A percentile compares a stretch with the other conserved stretches of the same genome.
Evolutionary conservation across 2,329 filamentous ascomycete genomes (phyloP).

Genomic region (Fusarium mundagurra): DNA sequence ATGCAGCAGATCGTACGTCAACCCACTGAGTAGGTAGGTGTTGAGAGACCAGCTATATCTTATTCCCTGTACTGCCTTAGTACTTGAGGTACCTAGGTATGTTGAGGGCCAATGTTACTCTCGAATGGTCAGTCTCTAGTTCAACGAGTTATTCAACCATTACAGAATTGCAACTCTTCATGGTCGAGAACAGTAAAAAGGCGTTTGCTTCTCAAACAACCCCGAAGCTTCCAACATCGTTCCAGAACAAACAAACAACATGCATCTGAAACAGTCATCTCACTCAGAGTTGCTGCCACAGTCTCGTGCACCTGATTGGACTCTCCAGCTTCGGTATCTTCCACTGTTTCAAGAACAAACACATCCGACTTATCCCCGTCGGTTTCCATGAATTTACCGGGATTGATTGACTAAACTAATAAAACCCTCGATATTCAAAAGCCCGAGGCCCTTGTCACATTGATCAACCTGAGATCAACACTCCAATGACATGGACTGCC

Average conservation of each 20-base stretch:
- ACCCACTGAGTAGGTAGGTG: background rate
- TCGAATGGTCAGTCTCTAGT: background rate
- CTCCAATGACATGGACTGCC: background rate
- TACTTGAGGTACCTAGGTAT: background rate
- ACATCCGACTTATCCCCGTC: conserved; percentile 27
- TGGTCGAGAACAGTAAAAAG: background rate
- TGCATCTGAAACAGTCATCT: conserved; percentile 13
- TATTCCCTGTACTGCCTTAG: background rate
- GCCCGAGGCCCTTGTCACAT: background rate
- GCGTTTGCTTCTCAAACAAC: background rate
- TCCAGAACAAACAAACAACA: conserved; percentile 11
- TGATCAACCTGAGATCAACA: conserved; percentile 1
- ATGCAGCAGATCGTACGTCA: conserved; percentile 1
- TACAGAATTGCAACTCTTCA: background rate
- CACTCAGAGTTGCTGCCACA: conserved; percentile 10
- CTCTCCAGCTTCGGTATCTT: background rate
- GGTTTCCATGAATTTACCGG: background rate
- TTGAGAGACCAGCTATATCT: background rate
- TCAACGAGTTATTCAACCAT: background rate
- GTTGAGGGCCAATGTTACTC: background rate
- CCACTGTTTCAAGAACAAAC: conserved; percentile 10
- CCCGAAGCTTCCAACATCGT: background rate
- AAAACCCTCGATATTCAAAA: conserved; percentile 1
- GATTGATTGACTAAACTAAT: background rate
- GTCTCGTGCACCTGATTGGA: conserved; percentile 15